A percentile compares a stretch with the other conserved stretches of the same genome.
Evolutionary conservation across 2,329 filamentous ascomycete species (phyloP).

Genomic region (Davidsoniella neocaledoniae): DNA sequence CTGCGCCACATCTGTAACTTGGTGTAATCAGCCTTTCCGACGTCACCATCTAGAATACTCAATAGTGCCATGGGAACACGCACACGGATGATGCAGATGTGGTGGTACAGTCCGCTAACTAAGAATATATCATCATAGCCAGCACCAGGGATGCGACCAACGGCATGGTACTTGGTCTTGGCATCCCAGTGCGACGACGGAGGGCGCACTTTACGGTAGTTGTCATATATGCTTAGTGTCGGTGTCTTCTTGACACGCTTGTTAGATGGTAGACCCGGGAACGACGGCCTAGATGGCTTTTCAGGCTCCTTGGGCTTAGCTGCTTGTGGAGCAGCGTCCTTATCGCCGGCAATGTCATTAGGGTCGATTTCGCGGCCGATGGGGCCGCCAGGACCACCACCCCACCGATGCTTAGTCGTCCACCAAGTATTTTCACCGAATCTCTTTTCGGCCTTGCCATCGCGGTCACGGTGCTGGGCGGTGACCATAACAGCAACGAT

Average conservation of each 20-base stretch:
- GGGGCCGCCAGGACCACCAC: slow-evolving; percentile 43
- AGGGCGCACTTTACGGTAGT: slow-evolving; percentile 43
- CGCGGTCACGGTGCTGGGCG: slow-evolving; percentile 45
- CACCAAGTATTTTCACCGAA: slow-evolving; percentile 46
- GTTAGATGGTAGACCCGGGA: slow-evolving; percentile 14
- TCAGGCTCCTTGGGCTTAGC: slow-evolving; percentile 13
- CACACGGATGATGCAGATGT: slow-evolving; percentile 39
- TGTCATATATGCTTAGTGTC: slow-evolving; percentile 42
- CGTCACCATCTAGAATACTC: slow-evolving; percentile 32
- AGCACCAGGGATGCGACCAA: slow-evolving; percentile 31
- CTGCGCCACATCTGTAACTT: slow-evolving; percentile 39
- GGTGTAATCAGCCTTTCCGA: slow-evolving; percentile 30
- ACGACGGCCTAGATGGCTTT: slow-evolving; percentile 14
- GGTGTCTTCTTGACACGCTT: slow-evolving; percentile 36
- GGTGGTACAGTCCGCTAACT: slow-evolving; percentile 44
- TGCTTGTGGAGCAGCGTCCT: slow-evolving; percentile 22
- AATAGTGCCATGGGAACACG: slow-evolving; percentile 39
- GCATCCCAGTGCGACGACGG: slow-evolving; percentile 43
- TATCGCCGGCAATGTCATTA: slow-evolving; percentile 29
- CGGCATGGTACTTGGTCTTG: slow-evolving; percentile 39
- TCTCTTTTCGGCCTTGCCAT: slow-evolving; percentile 37
- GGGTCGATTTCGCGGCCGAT: slow-evolving; percentile 44
- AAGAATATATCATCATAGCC: slow-evolving; percentile 45
- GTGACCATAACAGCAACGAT: slow-evolving; percentile 42
- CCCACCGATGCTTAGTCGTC: slow-evolving; percentile 43